A percentile compares a stretch with the other conserved stretches of the same genome.
These are phyloP conservation scores for Fusarium luffae DNA, from an alignment of 2,329 filamentous ascomycete genomes.

Conservation along the genomic window DNA sequence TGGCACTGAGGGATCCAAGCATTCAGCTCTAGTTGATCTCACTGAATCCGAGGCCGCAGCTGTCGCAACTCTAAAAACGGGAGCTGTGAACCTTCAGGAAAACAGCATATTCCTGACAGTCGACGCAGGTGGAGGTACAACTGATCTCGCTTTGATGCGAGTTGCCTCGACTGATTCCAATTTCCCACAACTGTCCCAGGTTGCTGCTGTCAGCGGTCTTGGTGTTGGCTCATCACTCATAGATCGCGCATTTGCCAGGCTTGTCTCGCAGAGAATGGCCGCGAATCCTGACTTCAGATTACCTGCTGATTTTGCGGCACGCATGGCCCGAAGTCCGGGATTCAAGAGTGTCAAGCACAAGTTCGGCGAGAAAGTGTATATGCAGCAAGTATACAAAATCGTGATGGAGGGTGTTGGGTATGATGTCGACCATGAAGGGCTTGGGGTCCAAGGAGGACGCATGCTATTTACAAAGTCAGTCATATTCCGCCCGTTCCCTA, in stretches of 20 bases:
- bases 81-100: not conserved
- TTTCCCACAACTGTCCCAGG: not conserved
- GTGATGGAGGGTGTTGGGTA: slow-evolving; percentile 57
- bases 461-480: slow-evolving; percentile 55
- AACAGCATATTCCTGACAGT: slow-evolving; percentile 1
- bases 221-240: slow-evolving; percentile 58
- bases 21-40: slow-evolving; percentile 56
- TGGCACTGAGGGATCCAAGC: slow-evolving; percentile 53
- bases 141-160: slow-evolving; percentile 6
- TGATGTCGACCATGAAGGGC: slow-evolving; percentile 52
- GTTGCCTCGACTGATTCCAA: not conserved
- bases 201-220: slow-evolving; percentile 4
- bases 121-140: slow-evolving; percentile 5
- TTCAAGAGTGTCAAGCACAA: slow-evolving; percentile 55
- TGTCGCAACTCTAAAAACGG: slow-evolving; percentile 49
- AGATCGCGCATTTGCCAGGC: slow-evolving; percentile 54
- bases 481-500: not conserved
- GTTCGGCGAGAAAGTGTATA: slow-evolving; percentile 58
- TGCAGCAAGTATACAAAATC: slow-evolving; percentile 55
- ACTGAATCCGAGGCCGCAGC: slow-evolving; percentile 62
- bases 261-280: slow-evolving; percentile 53
- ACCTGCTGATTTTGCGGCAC: slow-evolving; percentile 51
- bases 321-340: slow-evolving; percentile 53
- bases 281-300: slow-evolving; percentile 52
- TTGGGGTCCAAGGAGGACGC: slow-evolving; percentile 54